Conservation (phyloP, 1,284 basidiomycete genomes). For the Fomitopsis schrenkii region DNA sequence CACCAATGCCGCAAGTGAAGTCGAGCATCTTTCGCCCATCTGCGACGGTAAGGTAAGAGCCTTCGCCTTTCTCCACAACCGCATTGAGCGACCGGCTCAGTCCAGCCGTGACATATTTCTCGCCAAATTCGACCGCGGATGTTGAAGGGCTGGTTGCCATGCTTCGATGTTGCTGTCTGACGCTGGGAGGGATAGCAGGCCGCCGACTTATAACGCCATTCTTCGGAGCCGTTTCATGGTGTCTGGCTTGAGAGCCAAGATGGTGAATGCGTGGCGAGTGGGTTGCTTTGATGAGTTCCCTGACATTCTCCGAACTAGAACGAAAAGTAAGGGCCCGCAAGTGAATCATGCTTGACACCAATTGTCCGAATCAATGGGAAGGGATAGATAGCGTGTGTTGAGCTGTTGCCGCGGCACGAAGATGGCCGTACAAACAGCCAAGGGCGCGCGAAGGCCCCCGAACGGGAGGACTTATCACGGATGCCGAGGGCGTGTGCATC, state of each 20-base stretch:
- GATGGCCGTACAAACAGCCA: neutral
- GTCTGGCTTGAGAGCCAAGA: neutral
- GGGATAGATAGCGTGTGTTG: neutral
- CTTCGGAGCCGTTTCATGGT: neutral
- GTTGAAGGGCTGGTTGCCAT: conserved; percentile 15
- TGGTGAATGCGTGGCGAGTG: neutral
- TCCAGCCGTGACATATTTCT: conserved; percentile 68
- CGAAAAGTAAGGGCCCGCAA: neutral
- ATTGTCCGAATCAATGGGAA: neutral
- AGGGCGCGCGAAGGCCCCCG: neutral
- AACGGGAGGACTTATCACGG: neutral
- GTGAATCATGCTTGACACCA: neutral
- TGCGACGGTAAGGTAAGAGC: conserved; percentile 69
- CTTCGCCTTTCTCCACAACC: conserved; percentile 75
- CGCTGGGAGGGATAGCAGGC: neutral
- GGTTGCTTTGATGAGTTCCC: neutral
- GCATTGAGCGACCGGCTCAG: conserved; percentile 65
- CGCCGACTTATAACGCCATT: neutral
- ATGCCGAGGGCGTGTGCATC: neutral
- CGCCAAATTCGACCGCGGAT: conserved; percentile 42
- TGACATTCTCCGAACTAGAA: neutral
- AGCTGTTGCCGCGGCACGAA: neutral
- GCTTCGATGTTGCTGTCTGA: conserved; percentile 8
- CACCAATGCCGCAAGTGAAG: conserved; percentile 85
- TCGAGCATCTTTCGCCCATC: conserved; percentile 76